Evolutionary conservation across 495 filamentous ascomycete species (phyloP).

Genomic region (Cryomyces minteri): DNA sequence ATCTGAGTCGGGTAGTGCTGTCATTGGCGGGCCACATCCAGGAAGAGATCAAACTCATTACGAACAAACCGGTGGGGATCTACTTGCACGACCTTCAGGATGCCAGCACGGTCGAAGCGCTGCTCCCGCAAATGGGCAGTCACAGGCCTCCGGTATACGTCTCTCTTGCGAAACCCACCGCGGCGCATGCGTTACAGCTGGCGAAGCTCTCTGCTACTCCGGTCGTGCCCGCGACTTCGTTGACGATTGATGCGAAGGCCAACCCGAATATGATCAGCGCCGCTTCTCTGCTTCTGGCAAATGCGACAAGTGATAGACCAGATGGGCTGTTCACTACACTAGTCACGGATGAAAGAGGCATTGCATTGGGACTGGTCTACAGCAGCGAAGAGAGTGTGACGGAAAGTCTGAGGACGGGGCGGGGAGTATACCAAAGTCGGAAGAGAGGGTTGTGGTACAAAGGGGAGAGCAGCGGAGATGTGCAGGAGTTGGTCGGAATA

Average conservation of each 20-base stretch:
- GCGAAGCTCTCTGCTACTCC: constrained; percentile 40
- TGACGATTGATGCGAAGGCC: constrained; percentile 41
- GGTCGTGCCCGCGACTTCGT: constrained; percentile 47
- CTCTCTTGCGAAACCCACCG: constrained; percentile 28
- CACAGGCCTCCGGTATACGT: constrained; percentile 26
- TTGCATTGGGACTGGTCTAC: constrained; percentile 79
- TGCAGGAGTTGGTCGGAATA: constrained; percentile 71
- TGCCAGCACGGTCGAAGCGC: constrained; percentile 21
- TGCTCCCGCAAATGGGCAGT: constrained; percentile 25
- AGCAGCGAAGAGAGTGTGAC: constrained; percentile 78
- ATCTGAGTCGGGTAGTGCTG: constrained; percentile 35
- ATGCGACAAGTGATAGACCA: constrained; percentile 58
- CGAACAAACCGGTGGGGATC: constrained; percentile 29
- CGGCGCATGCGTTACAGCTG: constrained; percentile 26
- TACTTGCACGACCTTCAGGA: constrained; percentile 25
- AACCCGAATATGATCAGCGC: constrained; percentile 40
- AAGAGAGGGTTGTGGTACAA: constrained; percentile 96
- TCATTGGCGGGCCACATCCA: constrained; percentile 21
- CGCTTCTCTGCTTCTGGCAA: constrained; percentile 45
- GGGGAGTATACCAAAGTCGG: constrained; percentile 86
- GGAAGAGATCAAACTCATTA: constrained; percentile 33
- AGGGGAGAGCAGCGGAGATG: constrained; percentile 82
- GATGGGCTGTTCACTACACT: constrained; percentile 77
- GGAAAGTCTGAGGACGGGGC: constrained; percentile 71
- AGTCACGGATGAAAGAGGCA: constrained; percentile 75